Evolutionary conservation across 2,329 filamentous ascomycete genomes (phyloP).

Genomic region (Aspergillus spinulosporus): DNA sequence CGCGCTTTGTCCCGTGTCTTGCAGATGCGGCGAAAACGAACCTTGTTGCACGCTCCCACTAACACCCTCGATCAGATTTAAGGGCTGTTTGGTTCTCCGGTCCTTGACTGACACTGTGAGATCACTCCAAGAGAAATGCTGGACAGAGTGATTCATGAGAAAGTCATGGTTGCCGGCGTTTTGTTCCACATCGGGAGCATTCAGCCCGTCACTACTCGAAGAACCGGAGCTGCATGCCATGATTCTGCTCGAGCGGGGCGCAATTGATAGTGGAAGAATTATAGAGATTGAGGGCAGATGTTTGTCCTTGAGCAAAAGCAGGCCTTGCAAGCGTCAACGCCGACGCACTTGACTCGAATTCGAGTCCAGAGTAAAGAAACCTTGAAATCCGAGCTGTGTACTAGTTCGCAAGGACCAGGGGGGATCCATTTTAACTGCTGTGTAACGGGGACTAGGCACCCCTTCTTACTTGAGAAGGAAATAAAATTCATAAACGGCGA

Average conservation of each 20-base stretch:
- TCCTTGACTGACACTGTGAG: conserved; percentile 74
- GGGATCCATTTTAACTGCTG: conserved; percentile 7
- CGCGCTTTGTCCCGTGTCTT: not conserved
- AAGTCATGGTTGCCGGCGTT: conserved; percentile 31
- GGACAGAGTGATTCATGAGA: conserved; percentile 61
- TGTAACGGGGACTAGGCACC: conserved; percentile 8
- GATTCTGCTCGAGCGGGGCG: not conserved
- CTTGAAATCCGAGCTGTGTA: conserved; percentile 4
- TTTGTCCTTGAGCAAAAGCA: not conserved
- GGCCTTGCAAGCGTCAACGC: not conserved
- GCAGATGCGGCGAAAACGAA: conserved; percentile 23
- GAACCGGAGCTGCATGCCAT: conserved; percentile 11
- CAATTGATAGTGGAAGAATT: not conserved
- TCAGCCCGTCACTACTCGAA: conserved; percentile 8
- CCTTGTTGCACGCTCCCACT: conserved; percentile 66
- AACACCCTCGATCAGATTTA: conserved; percentile 63
- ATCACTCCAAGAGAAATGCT: conserved; percentile 65
- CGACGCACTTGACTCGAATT: not conserved
- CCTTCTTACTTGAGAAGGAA: not conserved
- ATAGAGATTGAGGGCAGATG: not conserved
- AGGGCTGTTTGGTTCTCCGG: conserved; percentile 62
- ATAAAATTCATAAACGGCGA: not conserved
- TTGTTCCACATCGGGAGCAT: conserved; percentile 31
- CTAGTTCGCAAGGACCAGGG: conserved; percentile 1
- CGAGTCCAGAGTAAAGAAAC: conserved; percentile 3